These are phyloP conservation scores for Mycena polygramma DNA, from an alignment of 768 basidiomycete species.

Conservation along the genomic window DNA sequence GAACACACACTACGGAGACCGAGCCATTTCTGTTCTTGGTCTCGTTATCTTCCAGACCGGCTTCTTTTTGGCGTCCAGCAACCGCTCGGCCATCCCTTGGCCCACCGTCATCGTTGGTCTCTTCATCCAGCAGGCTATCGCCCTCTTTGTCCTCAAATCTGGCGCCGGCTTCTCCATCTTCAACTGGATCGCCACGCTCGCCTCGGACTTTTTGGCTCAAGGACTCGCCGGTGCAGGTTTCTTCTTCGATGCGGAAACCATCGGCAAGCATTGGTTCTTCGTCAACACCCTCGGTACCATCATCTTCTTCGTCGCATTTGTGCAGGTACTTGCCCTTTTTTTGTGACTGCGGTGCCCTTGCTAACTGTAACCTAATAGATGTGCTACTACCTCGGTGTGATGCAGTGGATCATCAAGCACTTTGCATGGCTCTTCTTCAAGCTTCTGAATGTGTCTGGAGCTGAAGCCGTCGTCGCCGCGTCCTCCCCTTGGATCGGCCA, in stretches of 20 bases:
- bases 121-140: conserved; percentile 87
- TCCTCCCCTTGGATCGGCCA: conserved; percentile 95
- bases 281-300: conserved; percentile 83
- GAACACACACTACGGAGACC: conserved; percentile 79
- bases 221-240: conserved; percentile 80
- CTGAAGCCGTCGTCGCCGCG: conserved; percentile 93
- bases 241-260: conserved; percentile 82
- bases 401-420: conserved; percentile 93
- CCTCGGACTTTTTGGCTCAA: conserved; percentile 82
- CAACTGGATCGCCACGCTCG: conserved; percentile 84
- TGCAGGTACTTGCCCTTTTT: conserved; percentile 52
- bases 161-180: conserved; percentile 88
- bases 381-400: conserved; percentile 90
- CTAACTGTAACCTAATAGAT: conserved; percentile 57
- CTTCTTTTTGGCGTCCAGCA: conserved; percentile 77
- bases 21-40: conserved; percentile 86
- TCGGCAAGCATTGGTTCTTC: conserved; percentile 85
- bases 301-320: conserved; percentile 95
- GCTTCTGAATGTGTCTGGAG: conserved; percentile 91
- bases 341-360: background rate
- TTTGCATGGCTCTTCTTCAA: conserved; percentile 98
- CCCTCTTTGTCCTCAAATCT: conserved; percentile 91
- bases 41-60: conserved; percentile 83
- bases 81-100: conserved; percentile 80
- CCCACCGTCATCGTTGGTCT: conserved; percentile 91